Evolutionary conservation across 2,329 filamentous ascomycete genomes (phyloP).

Genomic region (Aspergillus glaucus): DNA sequence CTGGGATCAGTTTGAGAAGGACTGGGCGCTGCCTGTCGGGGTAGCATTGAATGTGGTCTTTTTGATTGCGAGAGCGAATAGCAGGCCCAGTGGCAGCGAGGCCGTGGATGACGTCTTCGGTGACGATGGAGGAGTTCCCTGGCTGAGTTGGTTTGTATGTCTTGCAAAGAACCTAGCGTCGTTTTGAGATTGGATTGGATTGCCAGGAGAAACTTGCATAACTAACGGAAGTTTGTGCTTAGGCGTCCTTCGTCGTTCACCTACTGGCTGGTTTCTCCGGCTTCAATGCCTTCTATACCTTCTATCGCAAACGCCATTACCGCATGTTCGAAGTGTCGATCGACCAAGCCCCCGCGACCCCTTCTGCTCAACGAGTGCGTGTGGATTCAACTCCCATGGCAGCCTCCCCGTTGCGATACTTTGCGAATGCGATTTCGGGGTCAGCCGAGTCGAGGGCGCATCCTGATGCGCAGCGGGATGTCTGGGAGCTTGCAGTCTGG

Average conservation of each 20-base stretch:
- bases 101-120: slow-evolving; percentile 77
- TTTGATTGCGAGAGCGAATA: slow-evolving; percentile 76
- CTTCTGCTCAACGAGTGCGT: slow-evolving; percentile 79
- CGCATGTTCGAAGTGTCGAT: slow-evolving; percentile 84
- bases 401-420: slow-evolving; percentile 69
- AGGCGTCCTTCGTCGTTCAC: slow-evolving; percentile 69
- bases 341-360: slow-evolving; percentile 67
- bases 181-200: slow-evolving; percentile 1
- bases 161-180: neutral
- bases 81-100: slow-evolving; percentile 44
- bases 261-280: slow-evolving; percentile 60
- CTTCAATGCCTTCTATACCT: slow-evolving; percentile 73
- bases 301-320: slow-evolving; percentile 76
- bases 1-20: slow-evolving; percentile 71
- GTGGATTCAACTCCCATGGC: slow-evolving; percentile 76
- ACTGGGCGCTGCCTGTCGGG: slow-evolving; percentile 69
- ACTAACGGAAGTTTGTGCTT: slow-evolving; percentile 8
- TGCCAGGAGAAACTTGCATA: neutral
- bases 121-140: slow-evolving; percentile 58
- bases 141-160: slow-evolving; percentile 61
- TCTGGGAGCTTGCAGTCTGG: slow-evolving; percentile 94
- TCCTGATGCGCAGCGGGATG: slow-evolving; percentile 67
- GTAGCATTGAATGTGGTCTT: slow-evolving; percentile 71
- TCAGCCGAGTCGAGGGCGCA: slow-evolving; percentile 78
- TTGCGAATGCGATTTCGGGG: slow-evolving; percentile 63